Evolutionary conservation across 768 basidiomycete genomes (phyloP), one percentile per base, ranked within the genome.

Genomic region (Asterophora lycoperdoides): DNA sequence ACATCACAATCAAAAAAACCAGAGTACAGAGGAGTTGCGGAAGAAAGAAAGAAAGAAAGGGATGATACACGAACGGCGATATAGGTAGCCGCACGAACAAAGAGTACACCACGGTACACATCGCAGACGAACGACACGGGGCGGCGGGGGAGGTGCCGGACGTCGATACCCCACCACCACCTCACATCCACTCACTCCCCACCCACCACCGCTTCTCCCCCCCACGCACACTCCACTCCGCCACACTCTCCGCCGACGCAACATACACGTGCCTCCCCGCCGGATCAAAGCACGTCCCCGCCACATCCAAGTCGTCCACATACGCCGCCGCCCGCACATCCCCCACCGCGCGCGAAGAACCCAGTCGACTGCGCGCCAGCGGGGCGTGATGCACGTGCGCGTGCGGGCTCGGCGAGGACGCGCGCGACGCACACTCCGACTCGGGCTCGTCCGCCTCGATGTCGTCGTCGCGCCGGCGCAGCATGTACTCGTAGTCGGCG

Each of bases 161-260:
- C n/a, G 23, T 23, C 3, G 23, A 23, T 23, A 3, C 23, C 4
- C 63, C 45, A 76, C 44, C 59, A 64, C 77, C 77, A 3, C 23
- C 4, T 64, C 45, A 76, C 44, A 60, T 65, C 77, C 77, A 78
- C 23, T 64, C 64, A 39, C 73, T 71, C 55, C 71, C 76, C 37
- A 72, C 67, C 82, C 83, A 89, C 85, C 85, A 89, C 43, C 78
- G 70, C 71, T 84, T 86, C 54, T 84, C 83, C 11, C 81, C 78
- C 4, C 84, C 85, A 17, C 78, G 72, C 44, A 93, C 72, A 37
- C 76, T 72, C 86, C 88, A 93, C 62, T 93, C 90, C 6, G 81
- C 84, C 19, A 93, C 71, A 32, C 81, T 81, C 50, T 71, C 63
- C 50, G 77, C 76, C 46, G 79, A 79, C 17, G 82, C 88, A 11